These are phyloP conservation scores for Camellia lanceoleosa DNA, from an alignment of 148 eudicot species.

Conservation along the genomic window DNA sequence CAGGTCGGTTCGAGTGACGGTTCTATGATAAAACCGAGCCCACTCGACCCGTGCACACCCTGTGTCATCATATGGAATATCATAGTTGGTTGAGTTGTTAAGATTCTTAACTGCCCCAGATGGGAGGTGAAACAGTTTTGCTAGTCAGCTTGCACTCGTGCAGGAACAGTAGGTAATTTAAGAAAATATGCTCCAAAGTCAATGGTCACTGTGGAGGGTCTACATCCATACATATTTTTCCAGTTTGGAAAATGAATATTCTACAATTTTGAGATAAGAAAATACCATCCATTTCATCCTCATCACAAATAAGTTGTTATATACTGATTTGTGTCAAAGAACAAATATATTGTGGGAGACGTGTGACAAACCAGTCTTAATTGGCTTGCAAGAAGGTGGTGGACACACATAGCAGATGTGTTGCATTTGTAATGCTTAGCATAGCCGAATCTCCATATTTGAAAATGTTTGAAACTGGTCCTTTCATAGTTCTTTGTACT, in stretches of 20 bases:
- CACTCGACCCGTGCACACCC: too few species aligned
- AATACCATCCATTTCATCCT: conserved; percentile 1
- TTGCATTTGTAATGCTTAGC: background rate
- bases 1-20: too few species aligned
- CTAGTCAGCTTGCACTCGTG: background rate
- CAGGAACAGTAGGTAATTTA: background rate
- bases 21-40: too few species aligned
- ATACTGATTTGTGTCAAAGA: background rate
- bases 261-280: background rate
- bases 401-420: background rate
- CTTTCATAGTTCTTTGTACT: background rate
- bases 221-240: background rate
- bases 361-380: background rate
- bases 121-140: background rate
- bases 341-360: background rate
- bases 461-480: conserved; percentile 5
- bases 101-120: background rate
- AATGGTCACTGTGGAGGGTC: background rate
- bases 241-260: background rate
- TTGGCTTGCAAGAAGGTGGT: background rate
- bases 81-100: background rate
- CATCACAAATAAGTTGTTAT: background rate
- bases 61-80: background rate
- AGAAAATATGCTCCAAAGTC: background rate
- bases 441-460: background rate